Conservation (phyloP, 2,329 filamentous ascomycete species). For the Trichophyton mentagrophytes region DNA sequence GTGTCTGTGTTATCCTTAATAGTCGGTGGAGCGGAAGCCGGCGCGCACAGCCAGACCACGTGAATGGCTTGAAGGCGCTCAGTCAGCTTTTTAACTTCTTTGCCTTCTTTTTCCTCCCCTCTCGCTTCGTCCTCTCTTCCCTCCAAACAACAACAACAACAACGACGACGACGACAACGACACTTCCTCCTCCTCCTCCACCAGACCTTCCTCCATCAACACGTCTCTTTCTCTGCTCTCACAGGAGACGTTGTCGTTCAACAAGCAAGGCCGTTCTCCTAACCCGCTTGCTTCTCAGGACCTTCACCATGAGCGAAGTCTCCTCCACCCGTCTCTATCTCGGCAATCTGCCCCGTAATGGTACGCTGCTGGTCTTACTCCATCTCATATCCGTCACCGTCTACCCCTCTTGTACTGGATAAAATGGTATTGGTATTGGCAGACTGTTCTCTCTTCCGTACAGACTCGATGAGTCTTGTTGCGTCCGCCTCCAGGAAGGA, state of each 20-base stretch:
- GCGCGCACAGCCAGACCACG: neutral
- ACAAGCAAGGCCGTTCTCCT: neutral
- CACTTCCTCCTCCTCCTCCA: neutral
- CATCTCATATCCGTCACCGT: constrained; percentile 14
- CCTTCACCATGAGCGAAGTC: constrained; percentile 60
- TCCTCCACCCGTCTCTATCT: constrained; percentile 92
- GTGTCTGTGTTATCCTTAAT: neutral
- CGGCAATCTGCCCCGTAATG: constrained; percentile 92
- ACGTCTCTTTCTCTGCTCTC: too few relatives aligned
- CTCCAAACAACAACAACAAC: neutral
- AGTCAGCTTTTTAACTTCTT: neutral
- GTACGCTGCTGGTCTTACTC: constrained; percentile 45
- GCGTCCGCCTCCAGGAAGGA: neutral
- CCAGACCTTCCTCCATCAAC: neutral
- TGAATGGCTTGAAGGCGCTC: neutral
- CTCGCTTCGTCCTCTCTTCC: neutral
- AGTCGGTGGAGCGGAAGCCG: neutral
- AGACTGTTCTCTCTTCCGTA: neutral
- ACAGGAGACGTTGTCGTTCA: too few relatives aligned
- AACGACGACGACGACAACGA: neutral
- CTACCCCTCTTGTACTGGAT: constrained; percentile 2
- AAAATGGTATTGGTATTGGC: neutral
- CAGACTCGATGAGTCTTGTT: neutral
- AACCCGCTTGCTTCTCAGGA: neutral
- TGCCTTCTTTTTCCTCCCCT: neutral